Evolutionary conservation across 75 land plant genomes (phyloP).

Genomic region (Pseudotsuga menziesii): DNA sequence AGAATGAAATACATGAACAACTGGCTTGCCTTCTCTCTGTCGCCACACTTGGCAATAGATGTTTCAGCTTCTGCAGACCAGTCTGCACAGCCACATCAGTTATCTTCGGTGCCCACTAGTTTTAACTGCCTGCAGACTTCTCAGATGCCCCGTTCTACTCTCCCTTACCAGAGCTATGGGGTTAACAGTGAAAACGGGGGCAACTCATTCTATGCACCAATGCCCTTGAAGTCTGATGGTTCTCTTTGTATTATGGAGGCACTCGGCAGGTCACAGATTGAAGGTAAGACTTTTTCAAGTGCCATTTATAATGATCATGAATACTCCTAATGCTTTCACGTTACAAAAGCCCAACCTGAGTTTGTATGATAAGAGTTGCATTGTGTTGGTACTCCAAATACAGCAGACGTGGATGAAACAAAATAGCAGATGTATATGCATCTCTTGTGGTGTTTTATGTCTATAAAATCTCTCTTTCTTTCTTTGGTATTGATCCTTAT

Average conservation of each 20-base stretch:
- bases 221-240: conserved; percentile 83
- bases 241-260: conserved; percentile 81
- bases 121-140: no score
- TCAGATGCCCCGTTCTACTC: conserved; percentile 8
- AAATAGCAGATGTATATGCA: no score
- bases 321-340: background rate
- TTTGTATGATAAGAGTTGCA: no score
- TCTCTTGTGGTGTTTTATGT: no score
- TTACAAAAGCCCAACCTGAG: no score
- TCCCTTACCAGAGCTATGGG: conserved; percentile 17
- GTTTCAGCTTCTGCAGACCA: conserved; percentile 2
- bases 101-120: conserved; percentile 4
- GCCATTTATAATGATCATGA: no score
- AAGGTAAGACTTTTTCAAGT: conserved; percentile 13
- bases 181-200: conserved; percentile 19
- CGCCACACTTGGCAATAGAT: conserved; percentile 55
- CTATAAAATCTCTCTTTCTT: no score
- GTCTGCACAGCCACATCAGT: conserved; percentile 20
- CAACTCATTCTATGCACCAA: conserved; percentile 28
- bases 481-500: no score
- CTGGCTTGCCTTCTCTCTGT: conserved; percentile 75
- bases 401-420: no score
- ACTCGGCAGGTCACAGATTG: conserved; percentile 31
- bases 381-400: no score
- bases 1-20: conserved; percentile 21